Conservation (phyloP, 768 basidiomycete species). For the Lactarius vividus region DNA sequence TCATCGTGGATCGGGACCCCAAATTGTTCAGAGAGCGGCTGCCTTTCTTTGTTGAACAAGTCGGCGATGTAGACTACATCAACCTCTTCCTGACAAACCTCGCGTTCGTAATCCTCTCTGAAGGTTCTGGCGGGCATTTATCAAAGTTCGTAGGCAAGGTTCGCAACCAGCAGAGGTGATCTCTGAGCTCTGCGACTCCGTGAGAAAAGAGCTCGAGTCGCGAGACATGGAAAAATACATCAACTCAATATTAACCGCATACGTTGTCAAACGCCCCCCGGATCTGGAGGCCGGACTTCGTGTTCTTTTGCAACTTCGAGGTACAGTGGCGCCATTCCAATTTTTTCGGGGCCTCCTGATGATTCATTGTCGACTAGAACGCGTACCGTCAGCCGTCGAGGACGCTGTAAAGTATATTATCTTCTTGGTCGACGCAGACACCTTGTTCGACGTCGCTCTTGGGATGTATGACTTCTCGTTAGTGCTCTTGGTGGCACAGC, state of each 20-base stretch:
- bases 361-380: slow-evolving; percentile 37
- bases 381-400: slow-evolving; percentile 76
- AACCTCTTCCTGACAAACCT: slow-evolving; percentile 87
- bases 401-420: slow-evolving; percentile 99
- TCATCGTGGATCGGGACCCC: slow-evolving; percentile 82
- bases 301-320: slow-evolving; percentile 72
- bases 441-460: slow-evolving; percentile 88
- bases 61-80: slow-evolving; percentile 87
- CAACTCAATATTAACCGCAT: slow-evolving; percentile 88
- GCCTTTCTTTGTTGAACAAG: slow-evolving; percentile 72
- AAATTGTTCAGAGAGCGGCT: slow-evolving; percentile 61
- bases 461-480: slow-evolving; percentile 99
- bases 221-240: slow-evolving; percentile 76
- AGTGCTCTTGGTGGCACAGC: slow-evolving; percentile 93
- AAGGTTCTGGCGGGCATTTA: neutral
- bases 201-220: slow-evolving; percentile 69
- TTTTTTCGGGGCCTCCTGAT: neutral
- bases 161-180: slow-evolving; percentile 56
- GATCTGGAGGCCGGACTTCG: slow-evolving; percentile 85
- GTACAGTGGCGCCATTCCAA: slow-evolving; percentile 40
- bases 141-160: slow-evolving; percentile 50
- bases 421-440: slow-evolving; percentile 91
- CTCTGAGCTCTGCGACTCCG: slow-evolving; percentile 68
- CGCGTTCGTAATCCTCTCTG: slow-evolving; percentile 49
- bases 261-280: slow-evolving; percentile 88